A percentile compares a stretch with the other conserved stretches of the same genome.
Conservation (phyloP, 2,329 filamentous ascomycete genomes). For the Neofusicoccum kwambonambiense region DNA sequence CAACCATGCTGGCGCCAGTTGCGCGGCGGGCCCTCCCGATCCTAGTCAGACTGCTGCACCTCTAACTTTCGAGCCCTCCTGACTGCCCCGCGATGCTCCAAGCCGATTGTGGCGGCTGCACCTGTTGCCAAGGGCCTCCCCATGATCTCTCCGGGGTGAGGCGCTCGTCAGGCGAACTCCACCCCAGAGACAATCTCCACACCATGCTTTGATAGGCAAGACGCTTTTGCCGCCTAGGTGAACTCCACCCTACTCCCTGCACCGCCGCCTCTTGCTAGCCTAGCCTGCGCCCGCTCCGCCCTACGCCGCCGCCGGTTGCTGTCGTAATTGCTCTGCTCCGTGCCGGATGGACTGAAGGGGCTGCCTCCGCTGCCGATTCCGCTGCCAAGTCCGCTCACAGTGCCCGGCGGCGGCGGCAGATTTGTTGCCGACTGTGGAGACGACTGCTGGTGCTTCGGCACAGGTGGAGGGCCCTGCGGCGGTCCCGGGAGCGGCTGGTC, state of each 20-base stretch:
- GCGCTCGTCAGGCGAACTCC: slow-evolving; percentile 35
- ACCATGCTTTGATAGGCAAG: slow-evolving; percentile 28
- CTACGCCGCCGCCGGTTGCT: slow-evolving; percentile 38
- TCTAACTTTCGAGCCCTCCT: background rate
- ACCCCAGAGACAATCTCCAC: slow-evolving; percentile 35
- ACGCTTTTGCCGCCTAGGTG: slow-evolving; percentile 25
- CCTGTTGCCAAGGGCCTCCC: background rate
- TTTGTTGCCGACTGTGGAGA: slow-evolving; percentile 6
- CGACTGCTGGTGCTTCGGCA: slow-evolving; percentile 15
- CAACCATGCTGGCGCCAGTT: background rate
- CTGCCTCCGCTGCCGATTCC: slow-evolving; percentile 30
- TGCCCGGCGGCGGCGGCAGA: background rate
- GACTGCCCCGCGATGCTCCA: background rate
- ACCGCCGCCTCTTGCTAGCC: slow-evolving; percentile 25
- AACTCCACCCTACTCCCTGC: slow-evolving; percentile 38
- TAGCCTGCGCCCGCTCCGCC: slow-evolving; percentile 39
- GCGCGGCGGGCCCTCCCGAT: slow-evolving; percentile 1
- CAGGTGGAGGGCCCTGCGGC: slow-evolving; percentile 28
- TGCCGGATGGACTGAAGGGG: slow-evolving; percentile 31
- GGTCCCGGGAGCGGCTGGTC: slow-evolving; percentile 27
- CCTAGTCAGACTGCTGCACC: background rate
- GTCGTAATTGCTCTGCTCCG: slow-evolving; percentile 40
- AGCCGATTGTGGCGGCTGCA: background rate
- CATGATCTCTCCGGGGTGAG: background rate
- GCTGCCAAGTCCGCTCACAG: slow-evolving; percentile 24